Evolutionary conservation across 23 red algal species (phyloP), one percentile per base, ranked within the genome.

Genomic region (Gracilaria domingensis): DNA sequence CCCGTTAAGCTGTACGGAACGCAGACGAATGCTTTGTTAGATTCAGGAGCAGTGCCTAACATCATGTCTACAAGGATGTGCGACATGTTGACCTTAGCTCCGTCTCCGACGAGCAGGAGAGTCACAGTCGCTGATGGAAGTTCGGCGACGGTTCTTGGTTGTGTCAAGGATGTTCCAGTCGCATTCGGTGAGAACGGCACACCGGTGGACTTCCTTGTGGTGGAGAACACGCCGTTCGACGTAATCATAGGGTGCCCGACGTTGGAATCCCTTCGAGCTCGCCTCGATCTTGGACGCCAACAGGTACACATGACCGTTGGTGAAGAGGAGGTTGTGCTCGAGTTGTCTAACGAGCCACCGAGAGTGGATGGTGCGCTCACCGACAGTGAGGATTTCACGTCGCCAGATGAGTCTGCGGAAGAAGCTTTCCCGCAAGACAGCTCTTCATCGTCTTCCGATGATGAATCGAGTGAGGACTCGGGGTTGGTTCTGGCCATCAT

Each of bases 191-290:
- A 81, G 8, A 37, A 0, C 8, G 11, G 20, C 6, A 29, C 54
- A 7, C 20, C 39, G 20, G 1, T 81, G 29, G 77, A 81, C 32
- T 81, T 51, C 51, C 20, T 56, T 4, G 77, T 55, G 6, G 77
- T 81, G 40, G 33, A 81, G 8, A 81, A 59, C 21, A 23, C 51
- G 0, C 77, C 4, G 6, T 81, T 81, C 50, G 77, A 81, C 54
- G 21, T 81, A 6, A 81, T 81, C 28, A 81, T 81, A 55, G 77
- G 77, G 45, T n/a, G n/a, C n/a, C n/a, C n/a, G n/a, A n/a, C n/a
- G n/a, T n/a, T n/a, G n/a, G n/a, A n/a, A n/a, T n/a, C n/a, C n/a
- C n/a, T n/a, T n/a, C n/a, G n/a, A n/a, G n/a, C n/a, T n/a, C n/a
- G n/a, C n/a, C n/a, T n/a, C n/a, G n/a, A n/a, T n/a, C n/a, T n/a